Percentiles rank a stretch among this genome's conserved stretches.
Conservation (phyloP, 2,329 filamentous ascomycete genomes). For the Plectosphaerella cucumerina region DNA sequence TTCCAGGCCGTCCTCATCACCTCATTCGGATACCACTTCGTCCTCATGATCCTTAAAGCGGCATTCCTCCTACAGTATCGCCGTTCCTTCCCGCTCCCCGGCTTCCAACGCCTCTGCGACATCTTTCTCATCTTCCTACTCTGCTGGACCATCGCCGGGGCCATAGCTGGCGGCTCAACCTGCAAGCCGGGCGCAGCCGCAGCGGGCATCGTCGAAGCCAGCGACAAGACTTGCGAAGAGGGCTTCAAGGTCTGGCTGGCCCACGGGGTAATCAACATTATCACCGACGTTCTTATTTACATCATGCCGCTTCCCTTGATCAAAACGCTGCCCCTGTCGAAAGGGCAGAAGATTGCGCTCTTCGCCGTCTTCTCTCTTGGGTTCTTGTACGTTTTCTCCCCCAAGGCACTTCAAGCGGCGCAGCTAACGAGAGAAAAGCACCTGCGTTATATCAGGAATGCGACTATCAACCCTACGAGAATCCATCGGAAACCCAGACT, state of each 20-base stretch:
- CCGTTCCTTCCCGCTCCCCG: constrained; percentile 19
- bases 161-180: not conserved
- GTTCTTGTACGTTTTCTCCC: constrained; percentile 6
- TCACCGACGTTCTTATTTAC: constrained; percentile 13
- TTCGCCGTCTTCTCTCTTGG: constrained; percentile 9
- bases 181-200: not conserved
- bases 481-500: constrained; percentile 20
- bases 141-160: constrained; percentile 4
- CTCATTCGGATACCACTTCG: constrained; percentile 18
- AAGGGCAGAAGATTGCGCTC: constrained; percentile 7
- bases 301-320: constrained; percentile 11
- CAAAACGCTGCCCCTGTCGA: constrained; percentile 3
- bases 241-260: not conserved
- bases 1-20: not conserved
- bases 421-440: not conserved
- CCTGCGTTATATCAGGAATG: constrained; percentile 13
- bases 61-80: constrained; percentile 32
- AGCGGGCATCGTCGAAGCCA: not conserved
- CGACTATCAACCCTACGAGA: constrained; percentile 24
- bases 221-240: not conserved
- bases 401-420: not conserved
- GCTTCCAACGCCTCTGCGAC: constrained; percentile 10
- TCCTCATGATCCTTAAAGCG: constrained; percentile 25
- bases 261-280: constrained; percentile 8
- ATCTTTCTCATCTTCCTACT: constrained; percentile 8